Evolutionary conservation across 768 basidiomycete genomes (phyloP).

Genomic region (Porpolomopsis calyptriformis): DNA sequence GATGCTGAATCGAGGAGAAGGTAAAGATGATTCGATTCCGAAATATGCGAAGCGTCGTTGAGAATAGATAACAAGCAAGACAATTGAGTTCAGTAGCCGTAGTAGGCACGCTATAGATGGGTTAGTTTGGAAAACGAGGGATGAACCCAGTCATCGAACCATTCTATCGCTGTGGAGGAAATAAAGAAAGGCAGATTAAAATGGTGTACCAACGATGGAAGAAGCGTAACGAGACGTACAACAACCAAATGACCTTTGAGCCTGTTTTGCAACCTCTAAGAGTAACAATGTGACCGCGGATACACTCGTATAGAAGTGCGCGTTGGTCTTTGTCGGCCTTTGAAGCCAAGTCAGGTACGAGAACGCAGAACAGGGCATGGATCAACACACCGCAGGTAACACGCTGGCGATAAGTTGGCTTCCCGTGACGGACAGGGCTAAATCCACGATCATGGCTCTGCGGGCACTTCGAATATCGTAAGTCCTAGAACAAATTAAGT

Average conservation of each 20-base stretch:
- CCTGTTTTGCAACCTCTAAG: slow-evolving; percentile 87
- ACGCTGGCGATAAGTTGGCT: slow-evolving; percentile 80
- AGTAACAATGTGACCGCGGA: slow-evolving; percentile 79
- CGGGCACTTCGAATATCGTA: slow-evolving; percentile 31
- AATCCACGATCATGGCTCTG: slow-evolving; percentile 77
- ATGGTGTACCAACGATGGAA: not conserved
- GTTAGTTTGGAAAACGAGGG: slow-evolving; percentile 8
- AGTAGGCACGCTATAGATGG: slow-evolving; percentile 46
- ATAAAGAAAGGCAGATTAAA: slow-evolving; percentile 3
- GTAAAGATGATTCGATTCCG: not conserved
- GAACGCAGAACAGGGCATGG: slow-evolving; percentile 1
- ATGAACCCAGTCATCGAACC: slow-evolving; percentile 22
- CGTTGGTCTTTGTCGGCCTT: slow-evolving; percentile 85
- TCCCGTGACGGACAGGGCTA: slow-evolving; percentile 73
- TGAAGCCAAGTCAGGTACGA: slow-evolving; percentile 7
- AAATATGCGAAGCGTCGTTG: not conserved
- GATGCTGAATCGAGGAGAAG: not conserved
- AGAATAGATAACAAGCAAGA: not conserved
- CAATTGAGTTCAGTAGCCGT: slow-evolving; percentile 35
- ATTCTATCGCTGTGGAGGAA: slow-evolving; percentile 39
- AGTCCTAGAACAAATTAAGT: not conserved
- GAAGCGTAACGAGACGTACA: slow-evolving; percentile 28
- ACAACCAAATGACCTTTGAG: slow-evolving; percentile 87
- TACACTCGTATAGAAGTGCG: slow-evolving; percentile 72
- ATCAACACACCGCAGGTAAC: slow-evolving; percentile 53